Base-by-base conservation (phyloP, 345 rosid species). In the Alliaria petiolata region DNA sequence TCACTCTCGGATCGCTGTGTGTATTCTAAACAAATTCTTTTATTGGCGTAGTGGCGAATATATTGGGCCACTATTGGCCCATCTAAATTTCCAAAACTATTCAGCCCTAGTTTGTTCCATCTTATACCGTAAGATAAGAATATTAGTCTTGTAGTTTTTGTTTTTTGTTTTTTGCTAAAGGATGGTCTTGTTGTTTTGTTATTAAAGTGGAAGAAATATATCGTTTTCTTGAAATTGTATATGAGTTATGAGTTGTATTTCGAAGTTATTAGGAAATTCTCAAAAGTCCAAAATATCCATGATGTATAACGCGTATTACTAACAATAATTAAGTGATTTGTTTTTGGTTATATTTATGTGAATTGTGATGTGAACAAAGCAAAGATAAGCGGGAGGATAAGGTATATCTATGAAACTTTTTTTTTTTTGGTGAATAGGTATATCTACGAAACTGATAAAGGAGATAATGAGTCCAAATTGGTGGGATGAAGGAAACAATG, bases 341-440 rank as follows among this genome's bases (percentile, higher is more conserved):
- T 22, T 20, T 9, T 44, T 55, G 16, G 35, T 33, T 57, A 26
- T 59, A 17, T 39, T 39, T 16, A 25, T 54, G 39, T 54, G 39
- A 72, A 31, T 16, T 62, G 65, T 17, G 58, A 36, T 72, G 70
- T 64, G 76, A 64, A 72, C 71, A 46, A 44, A 55, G 50, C 42
- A 30, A 36, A 45, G 25, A 10, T 8, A 63, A 25, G 13, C 15
- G 30, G 36, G 20, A 40, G 10, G 43, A 61, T 39, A 16, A 50
- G 38, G 11, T 22, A 22, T 22, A 22, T n/a, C n/a, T n/a, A n/a
- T n/a, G n/a, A n/a, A n/a, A n/a, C n/a, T n/a, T n/a, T n/a, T n/a
- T n/a, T n/a, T n/a, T n/a, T n/a, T n/a, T n/a, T n/a, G n/a, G n/a
- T n/a, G n/a, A n/a, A n/a, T n/a, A n/a, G n/a, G n/a, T n/a, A n/a